Percentiles rank a stretch among this genome's conserved stretches.
These are phyloP conservation scores for Sporisorium exsertum DNA, from an alignment of 1,284 basidiomycete species.

Conservation along the genomic window DNA sequence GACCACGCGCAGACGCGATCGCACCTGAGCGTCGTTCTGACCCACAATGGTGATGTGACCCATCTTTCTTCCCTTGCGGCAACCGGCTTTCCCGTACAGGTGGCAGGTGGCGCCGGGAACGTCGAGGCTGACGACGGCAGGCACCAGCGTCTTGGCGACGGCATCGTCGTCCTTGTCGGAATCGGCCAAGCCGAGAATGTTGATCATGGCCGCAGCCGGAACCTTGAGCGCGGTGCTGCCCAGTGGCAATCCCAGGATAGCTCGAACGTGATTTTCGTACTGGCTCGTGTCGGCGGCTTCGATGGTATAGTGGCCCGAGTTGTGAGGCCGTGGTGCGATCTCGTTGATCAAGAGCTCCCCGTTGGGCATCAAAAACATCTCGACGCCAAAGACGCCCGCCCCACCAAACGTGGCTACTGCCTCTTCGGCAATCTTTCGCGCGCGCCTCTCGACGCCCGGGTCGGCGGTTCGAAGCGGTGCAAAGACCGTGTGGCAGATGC, in stretches of 20 bases:
- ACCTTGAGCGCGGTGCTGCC: slow-evolving; percentile 91
- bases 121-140: slow-evolving; percentile 65
- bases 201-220: slow-evolving; percentile 90
- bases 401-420: slow-evolving; percentile 84
- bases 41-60: slow-evolving; percentile 95
- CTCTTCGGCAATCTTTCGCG: slow-evolving; percentile 81
- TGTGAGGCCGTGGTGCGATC: slow-evolving; percentile 98
- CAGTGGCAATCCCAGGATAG: slow-evolving; percentile 90
- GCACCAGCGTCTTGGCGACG: slow-evolving; percentile 64
- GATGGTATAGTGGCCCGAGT: slow-evolving; percentile 99
- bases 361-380: slow-evolving; percentile 92
- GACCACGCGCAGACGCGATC: slow-evolving; percentile 70
- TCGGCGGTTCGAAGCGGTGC: slow-evolving; percentile 76
- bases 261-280: slow-evolving; percentile 96
- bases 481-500: slow-evolving; percentile 91
- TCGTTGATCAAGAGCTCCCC: slow-evolving; percentile 93
- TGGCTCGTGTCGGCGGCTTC: slow-evolving; percentile 96
- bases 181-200: slow-evolving; percentile 76
- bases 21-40: slow-evolving; percentile 81
- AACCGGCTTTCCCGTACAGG: slow-evolving; percentile 92
- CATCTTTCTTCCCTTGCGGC: slow-evolving; percentile 93
- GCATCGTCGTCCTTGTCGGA: slow-evolving; percentile 61
- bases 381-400: slow-evolving; percentile 96
- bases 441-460: slow-evolving; percentile 74
- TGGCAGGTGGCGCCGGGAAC: slow-evolving; percentile 86